Conservation (phyloP, 2,329 filamentous ascomycete species). For the Ilyonectria sp. region DNA sequence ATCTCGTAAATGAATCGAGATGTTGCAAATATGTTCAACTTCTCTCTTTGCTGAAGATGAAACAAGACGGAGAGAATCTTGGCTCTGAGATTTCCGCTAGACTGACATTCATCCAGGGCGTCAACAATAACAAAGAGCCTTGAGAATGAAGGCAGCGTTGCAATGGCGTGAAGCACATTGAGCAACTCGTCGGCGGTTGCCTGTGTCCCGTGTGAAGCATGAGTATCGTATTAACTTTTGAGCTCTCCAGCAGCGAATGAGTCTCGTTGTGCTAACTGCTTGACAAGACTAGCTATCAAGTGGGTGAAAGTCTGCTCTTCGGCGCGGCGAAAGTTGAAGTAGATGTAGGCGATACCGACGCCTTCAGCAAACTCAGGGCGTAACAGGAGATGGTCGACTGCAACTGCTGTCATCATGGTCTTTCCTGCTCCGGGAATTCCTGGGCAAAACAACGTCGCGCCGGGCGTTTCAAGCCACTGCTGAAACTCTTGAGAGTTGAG, state of each 20-base stretch:
- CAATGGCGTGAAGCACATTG: background rate
- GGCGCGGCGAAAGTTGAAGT: conserved; percentile 50
- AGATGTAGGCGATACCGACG: conserved; percentile 51
- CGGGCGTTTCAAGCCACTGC: conserved; percentile 45
- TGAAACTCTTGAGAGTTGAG: conserved; percentile 53
- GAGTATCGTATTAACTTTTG: background rate
- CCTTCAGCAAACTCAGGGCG: conserved; percentile 27
- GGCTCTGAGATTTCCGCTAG: background rate
- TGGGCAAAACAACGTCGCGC: conserved; percentile 56
- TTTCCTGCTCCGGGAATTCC: conserved; percentile 57
- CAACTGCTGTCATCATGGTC: conserved; percentile 39
- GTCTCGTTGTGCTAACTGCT: conserved; percentile 48
- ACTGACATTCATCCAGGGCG: conserved; percentile 14
- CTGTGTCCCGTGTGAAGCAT: background rate
- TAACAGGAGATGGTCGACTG: conserved; percentile 31
- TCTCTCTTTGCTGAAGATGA: background rate
- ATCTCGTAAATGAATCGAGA: conserved; percentile 4
- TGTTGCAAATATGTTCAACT: background rate
- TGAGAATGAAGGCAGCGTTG: background rate
- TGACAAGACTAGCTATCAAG: conserved; percentile 51
- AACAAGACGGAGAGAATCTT: background rate
- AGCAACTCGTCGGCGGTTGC: background rate
- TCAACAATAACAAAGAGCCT: conserved; percentile 11
- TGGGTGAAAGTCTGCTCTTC: conserved; percentile 44
- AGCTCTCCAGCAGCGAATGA: conserved; percentile 1